A percentile compares a stretch with the other conserved stretches of the same genome.
Conservation (phyloP, 768 basidiomycete species). For the Leccinellum luteum region DNA sequence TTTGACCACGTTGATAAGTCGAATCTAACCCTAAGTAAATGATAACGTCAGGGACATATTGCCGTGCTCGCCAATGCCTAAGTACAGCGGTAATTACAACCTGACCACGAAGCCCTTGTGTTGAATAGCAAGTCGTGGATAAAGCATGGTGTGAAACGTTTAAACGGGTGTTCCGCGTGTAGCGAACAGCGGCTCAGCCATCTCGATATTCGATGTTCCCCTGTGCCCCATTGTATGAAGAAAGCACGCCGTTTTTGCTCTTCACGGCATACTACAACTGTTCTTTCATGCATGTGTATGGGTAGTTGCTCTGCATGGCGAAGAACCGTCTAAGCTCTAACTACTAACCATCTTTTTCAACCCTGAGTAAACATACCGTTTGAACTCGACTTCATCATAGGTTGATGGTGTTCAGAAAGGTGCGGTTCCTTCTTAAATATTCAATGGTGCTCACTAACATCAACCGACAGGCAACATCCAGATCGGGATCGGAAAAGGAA, state of each 20-base stretch:
- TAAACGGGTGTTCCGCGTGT: slow-evolving; percentile 1
- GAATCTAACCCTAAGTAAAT: no score
- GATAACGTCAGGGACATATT: background rate
- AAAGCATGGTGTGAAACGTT: background rate
- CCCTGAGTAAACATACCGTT: no score
- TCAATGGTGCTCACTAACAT: background rate
- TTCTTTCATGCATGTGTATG: background rate
- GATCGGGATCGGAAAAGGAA: background rate
- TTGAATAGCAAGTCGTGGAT: background rate
- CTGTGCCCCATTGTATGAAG: background rate
- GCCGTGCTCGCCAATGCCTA: no score
- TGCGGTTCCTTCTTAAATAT: background rate
- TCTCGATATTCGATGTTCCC: background rate
- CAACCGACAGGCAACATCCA: background rate
- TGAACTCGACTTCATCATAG: background rate
- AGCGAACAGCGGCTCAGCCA: background rate
- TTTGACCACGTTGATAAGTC: no score
- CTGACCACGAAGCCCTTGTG: background rate
- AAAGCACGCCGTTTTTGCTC: background rate
- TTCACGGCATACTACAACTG: background rate
- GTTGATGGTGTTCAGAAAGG: slow-evolving; percentile 8
- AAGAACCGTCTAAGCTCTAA: no score
- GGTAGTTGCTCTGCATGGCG: slow-evolving; percentile 3
- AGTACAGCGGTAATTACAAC: no score
- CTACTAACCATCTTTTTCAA: no score